Evolutionary conservation across 805 yeast genomes (phyloP).

Genomic region (Candida nitratophila): DNA sequence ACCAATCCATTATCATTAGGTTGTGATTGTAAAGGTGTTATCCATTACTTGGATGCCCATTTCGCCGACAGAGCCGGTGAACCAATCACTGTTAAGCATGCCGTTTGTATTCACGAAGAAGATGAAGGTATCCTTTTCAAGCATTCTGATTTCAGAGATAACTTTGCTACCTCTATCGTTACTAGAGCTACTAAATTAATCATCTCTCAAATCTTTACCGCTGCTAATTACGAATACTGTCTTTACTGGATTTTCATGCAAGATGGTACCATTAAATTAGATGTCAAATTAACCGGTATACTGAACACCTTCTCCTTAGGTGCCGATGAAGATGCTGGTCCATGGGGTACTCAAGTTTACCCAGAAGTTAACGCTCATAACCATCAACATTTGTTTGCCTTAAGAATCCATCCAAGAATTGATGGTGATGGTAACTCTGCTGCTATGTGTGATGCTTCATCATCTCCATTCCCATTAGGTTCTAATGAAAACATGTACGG

Average conservation of each 20-base stretch:
- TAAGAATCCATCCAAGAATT: slow-evolving; percentile 73
- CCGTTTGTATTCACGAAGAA: slow-evolving; percentile 80
- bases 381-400: slow-evolving; percentile 77
- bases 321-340: slow-evolving; percentile 60
- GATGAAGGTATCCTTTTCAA: slow-evolving; percentile 75
- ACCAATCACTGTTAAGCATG: slow-evolving; percentile 65
- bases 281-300: slow-evolving; percentile 75
- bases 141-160: slow-evolving; percentile 81
- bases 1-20: slow-evolving; percentile 74
- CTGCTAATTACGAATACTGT: slow-evolving; percentile 82
- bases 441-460: slow-evolving; percentile 55
- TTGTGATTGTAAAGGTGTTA: slow-evolving; percentile 82
- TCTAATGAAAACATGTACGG: slow-evolving; percentile 70
- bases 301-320: slow-evolving; percentile 64
- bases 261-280: slow-evolving; percentile 78
- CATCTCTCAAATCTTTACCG: slow-evolving; percentile 77
- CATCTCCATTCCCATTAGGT: slow-evolving; percentile 55
- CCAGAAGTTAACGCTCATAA: slow-evolving; percentile 80
- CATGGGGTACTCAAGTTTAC: slow-evolving; percentile 77
- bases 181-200: slow-evolving; percentile 71
- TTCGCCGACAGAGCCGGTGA: slow-evolving; percentile 63
- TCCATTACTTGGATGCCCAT: slow-evolving; percentile 77
- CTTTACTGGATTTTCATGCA: slow-evolving; percentile 78
- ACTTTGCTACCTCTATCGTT: slow-evolving; percentile 64
- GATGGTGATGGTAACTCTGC: slow-evolving; percentile 78